Base-by-base conservation (phyloP, 164 flowering plant species). In the Brasenia schreberi region DNA sequence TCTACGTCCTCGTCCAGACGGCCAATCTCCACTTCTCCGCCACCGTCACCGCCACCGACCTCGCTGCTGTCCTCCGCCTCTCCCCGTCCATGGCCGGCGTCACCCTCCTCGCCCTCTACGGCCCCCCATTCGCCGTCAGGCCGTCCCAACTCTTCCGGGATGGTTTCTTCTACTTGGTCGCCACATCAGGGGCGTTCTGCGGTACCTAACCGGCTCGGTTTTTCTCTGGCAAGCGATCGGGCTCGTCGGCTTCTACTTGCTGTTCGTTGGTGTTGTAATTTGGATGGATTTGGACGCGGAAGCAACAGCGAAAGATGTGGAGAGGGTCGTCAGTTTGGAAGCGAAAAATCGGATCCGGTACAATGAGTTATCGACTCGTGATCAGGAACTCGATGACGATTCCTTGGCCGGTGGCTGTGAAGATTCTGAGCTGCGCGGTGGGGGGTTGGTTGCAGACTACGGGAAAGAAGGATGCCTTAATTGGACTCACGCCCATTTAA, bases 151-250 rank as follows among this genome's bases (percentile, higher is more conserved):
- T 94, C 68, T 78, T 86, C 19, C 83, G 99, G 77, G 99, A 95
- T 70, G 94, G 90, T 65, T 66, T 85, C 77, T 92, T 95, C 66
- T 95, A 92, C 67, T 66, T 95, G 78, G 68, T 79, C 11, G 92
- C 90, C 0, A 89, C 87, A 5, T 61, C 79, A 65, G 82, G 78
- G 9, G 65, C 90, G 81, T 92, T 92, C 68, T 88, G 80, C 68
- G 96, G 5, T 95, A 92, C 69, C 74, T 92, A 62, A 87, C 90
- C 69, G 99, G 83, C 18, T 96, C 90, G 87, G 85, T 95, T 65
- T 89, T 67, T 58, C 67, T 95, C 12, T 95, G 97, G 97, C 99
- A 95, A 76, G 99, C 97, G 1, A 66, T 85, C 75, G 97, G 92
- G 45, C 90, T 95, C 78, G 94, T 92, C 27, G 90, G 81, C 73